Base-by-base conservation (phyloP, 2,329 filamentous ascomycete genomes). In the Aspergillus bombycis region DNA sequence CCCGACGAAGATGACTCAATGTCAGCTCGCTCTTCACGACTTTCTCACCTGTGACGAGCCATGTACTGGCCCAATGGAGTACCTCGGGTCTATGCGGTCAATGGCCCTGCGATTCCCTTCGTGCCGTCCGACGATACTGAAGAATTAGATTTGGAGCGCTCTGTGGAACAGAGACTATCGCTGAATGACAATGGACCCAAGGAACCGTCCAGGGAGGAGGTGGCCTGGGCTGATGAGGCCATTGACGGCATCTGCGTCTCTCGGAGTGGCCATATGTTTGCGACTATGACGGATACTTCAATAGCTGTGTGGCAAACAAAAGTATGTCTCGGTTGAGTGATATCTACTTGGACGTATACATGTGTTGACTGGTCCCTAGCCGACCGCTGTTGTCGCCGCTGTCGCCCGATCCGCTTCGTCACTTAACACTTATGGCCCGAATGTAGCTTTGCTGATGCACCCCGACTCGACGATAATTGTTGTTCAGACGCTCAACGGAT, bases 301-400 rank as follows among this genome's bases (percentile, higher is more conserved):
- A 88, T 99, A 77, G 93, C 91, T n/a, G 85, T 99, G 69, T 99
- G 95, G 95, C 95, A 99, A 81, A 94, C 92, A 61, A 94, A 94
- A 86, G 93, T 93, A 84, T 64, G 83, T 72, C 50, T 54, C 56
- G 55, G 23, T 50, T 8, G 50, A 21, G 56, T 60, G 38, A 64
- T 60, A 56, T 50, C n/a, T 63, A 12, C 16, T 52, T 53, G 50
- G 62, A 55, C 52, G 60, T 65, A 28, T 73, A 75, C 65, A 72
- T 68, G 32, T 65, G 68, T 68, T 74, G 64, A 75, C 68, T 67
- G 63, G 68, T 73, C 60, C 66, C 58, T 75, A 97, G 91, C 95
- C 95, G 56, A 94, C 93, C 60, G 93, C 94, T 28, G 88, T 97
- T 34, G 86, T 98, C 59, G 93, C 93, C 64, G 88, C 93, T 30